Base-by-base conservation (phyloP, 768 basidiomycete genomes). In the Cystofilobasidium bisporidii region DNA sequence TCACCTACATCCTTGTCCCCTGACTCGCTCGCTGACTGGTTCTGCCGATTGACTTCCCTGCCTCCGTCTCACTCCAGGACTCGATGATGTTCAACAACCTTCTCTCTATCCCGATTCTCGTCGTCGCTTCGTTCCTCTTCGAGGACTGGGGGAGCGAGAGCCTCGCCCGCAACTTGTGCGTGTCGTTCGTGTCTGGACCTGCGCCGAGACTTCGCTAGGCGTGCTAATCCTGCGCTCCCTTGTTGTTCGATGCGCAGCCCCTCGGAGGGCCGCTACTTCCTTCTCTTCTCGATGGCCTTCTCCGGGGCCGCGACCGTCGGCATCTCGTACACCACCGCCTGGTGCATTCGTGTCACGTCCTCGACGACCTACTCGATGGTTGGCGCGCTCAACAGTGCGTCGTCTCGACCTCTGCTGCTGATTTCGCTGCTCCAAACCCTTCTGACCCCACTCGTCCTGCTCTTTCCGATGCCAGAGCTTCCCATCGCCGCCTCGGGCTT, bases 401-500 rank as follows among this genome's bases (percentile, higher is more conserved):
- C 32, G 28, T 33, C 14, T 36, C 36, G 22, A 8, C 20, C 26
- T 15, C 4, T 20, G 48, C 26, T 5, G 6, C 36, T 36, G 36
- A 36, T 36, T n/a, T n/a, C n/a, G 48, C 48, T 14, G 48, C 12
- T 20, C 41, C 41, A 8, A 50, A n/a, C n/a, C 50, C 24, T 20
- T 26, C 53, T 32, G 41, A 22, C 22, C 5, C 5, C 26, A 28
- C 15, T n/a, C 28, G 3, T 26, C 24, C 14, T 40, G 12, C 12
- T 22, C 28, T 22, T 40, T 3, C 40, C 6, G 4, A 24, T 26
- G 14, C 8, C 60, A 67, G 65, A 76, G 67, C 82, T 99, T 24
- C 96, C 96, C 43, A 91, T 99, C 58, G 96, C 96, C 10, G 93
- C 91, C 18, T 96, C 92, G n/a, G 96, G 96, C 28, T 90, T 99